Percentiles rank a stretch among this genome's conserved stretches.
Conservation (phyloP, 805 yeast genomes). For the Ogataea henricii region DNA sequence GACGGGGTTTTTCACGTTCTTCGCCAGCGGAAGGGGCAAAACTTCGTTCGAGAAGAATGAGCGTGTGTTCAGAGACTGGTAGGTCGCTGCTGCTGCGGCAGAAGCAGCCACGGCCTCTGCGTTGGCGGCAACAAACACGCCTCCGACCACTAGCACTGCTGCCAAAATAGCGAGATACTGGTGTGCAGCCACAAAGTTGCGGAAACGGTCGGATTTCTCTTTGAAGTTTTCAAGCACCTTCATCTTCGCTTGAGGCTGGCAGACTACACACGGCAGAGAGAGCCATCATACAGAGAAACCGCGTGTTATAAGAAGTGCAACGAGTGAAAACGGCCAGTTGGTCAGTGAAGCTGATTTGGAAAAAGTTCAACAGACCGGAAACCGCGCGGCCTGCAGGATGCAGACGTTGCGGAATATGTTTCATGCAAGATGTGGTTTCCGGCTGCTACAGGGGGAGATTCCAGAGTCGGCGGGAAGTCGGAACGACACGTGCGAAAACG, state of each 20-base stretch:
- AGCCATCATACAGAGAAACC: not conserved
- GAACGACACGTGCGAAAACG: too few species aligned
- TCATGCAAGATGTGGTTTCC: not conserved
- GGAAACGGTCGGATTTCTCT: not conserved
- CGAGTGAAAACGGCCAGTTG: not conserved
- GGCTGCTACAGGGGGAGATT: not conserved
- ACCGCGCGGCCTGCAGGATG: not conserved
- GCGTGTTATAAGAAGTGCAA: not conserved
- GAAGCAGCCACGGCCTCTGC: not conserved
- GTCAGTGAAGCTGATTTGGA: not conserved
- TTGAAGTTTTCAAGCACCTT: not conserved
- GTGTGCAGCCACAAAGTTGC: not conserved
- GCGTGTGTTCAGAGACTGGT: not conserved
- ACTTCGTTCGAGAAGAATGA: not conserved
- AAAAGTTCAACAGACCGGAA: not conserved
- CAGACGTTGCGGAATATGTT: not conserved
- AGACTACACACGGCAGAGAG: too few species aligned
- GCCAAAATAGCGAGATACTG: not conserved
- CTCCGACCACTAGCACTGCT: not conserved
- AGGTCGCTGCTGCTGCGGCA: not conserved
- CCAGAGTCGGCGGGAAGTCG: too few species aligned
- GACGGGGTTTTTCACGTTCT: slow-evolving; percentile 15
- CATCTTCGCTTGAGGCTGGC: not conserved
- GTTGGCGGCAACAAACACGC: not conserved
- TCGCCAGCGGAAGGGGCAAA: slow-evolving; percentile 4